Evolutionary conservation across 2,329 filamentous ascomycete species (phyloP).

Genomic region (Pseudopithomyces chartarum): DNA sequence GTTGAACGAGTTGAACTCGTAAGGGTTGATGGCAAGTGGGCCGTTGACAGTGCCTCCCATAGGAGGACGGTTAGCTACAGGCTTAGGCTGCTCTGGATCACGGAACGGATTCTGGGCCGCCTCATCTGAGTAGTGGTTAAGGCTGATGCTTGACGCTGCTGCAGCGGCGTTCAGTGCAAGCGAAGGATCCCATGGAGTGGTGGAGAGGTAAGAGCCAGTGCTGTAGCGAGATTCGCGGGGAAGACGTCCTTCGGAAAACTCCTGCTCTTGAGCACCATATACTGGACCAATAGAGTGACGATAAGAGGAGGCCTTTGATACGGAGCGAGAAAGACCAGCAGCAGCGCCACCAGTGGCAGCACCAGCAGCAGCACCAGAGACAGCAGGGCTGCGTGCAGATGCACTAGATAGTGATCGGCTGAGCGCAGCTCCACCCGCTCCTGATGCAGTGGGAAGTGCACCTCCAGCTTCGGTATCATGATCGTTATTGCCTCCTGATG

Average conservation of each 20-base stretch:
- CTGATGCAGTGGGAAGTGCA: slow-evolving; percentile 27
- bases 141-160: slow-evolving; percentile 4
- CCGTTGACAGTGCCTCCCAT: slow-evolving; percentile 20
- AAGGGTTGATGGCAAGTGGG: slow-evolving; percentile 20
- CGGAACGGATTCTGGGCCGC: slow-evolving; percentile 19
- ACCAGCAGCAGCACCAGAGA: background rate
- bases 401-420: background rate
- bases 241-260: background rate
- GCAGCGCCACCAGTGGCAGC: background rate
- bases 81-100: slow-evolving; percentile 26
- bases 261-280: slow-evolving; percentile 1
- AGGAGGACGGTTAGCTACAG: slow-evolving; percentile 24
- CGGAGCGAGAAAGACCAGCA: slow-evolving; percentile 13
- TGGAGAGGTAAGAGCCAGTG: slow-evolving; percentile 6
- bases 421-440: slow-evolving; percentile 12
- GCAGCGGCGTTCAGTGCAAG: slow-evolving; percentile 4
- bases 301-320: slow-evolving; percentile 14
- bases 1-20: slow-evolving; percentile 16
- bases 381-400: background rate
- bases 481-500: slow-evolving; percentile 11
- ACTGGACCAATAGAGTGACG: slow-evolving; percentile 9
- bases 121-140: slow-evolving; percentile 8
- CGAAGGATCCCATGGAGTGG: slow-evolving; percentile 7
- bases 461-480: slow-evolving; percentile 21
- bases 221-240: slow-evolving; percentile 15